Conservation (phyloP, 257 asterid genomes). For the Solanum rostratum region DNA sequence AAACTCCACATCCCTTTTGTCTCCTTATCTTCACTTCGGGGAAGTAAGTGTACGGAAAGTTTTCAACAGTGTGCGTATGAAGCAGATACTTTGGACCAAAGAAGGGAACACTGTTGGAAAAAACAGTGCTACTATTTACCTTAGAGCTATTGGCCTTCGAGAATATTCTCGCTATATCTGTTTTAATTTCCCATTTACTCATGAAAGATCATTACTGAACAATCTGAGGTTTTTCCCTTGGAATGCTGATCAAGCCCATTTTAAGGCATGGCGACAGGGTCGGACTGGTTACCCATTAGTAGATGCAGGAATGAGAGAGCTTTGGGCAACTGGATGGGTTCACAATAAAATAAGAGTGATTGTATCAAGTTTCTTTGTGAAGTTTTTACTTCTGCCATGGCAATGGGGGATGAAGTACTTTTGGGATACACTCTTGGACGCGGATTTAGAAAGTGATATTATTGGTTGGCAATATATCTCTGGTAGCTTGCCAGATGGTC, state of each 20-base stretch:
- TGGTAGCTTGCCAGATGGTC: conserved; percentile 90
- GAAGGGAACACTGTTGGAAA: conserved; percentile 46
- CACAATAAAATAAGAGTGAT: conserved; percentile 78
- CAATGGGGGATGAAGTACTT: conserved; percentile 98
- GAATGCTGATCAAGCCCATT: conserved; percentile 46
- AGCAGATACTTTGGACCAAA: conserved; percentile 55
- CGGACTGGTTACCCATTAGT: conserved; percentile 87
- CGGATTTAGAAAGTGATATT: conserved; percentile 80
- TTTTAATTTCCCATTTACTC: conserved; percentile 82
- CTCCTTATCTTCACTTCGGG: conserved; percentile 83
- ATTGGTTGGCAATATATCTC: conserved; percentile 96
- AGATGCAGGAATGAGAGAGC: conserved; percentile 96
- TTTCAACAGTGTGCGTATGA: conserved; percentile 41
- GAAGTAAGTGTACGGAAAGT: conserved; percentile 73
- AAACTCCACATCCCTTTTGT: conserved; percentile 71
- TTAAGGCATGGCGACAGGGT: conserved; percentile 92
- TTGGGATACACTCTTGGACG: conserved; percentile 94
- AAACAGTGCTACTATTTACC: conserved; percentile 44
- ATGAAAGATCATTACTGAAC: conserved; percentile 53
- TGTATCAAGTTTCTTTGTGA: conserved; percentile 76
- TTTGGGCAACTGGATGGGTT: conserved; percentile 97
- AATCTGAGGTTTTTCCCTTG: conserved; percentile 71
- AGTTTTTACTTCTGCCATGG: conserved; percentile 85
- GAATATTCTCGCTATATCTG: conserved; percentile 89
- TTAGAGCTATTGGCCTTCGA: conserved; percentile 64